Conservation (phyloP, 2,329 filamentous ascomycete species). For the Calonectria fujianensis region DNA sequence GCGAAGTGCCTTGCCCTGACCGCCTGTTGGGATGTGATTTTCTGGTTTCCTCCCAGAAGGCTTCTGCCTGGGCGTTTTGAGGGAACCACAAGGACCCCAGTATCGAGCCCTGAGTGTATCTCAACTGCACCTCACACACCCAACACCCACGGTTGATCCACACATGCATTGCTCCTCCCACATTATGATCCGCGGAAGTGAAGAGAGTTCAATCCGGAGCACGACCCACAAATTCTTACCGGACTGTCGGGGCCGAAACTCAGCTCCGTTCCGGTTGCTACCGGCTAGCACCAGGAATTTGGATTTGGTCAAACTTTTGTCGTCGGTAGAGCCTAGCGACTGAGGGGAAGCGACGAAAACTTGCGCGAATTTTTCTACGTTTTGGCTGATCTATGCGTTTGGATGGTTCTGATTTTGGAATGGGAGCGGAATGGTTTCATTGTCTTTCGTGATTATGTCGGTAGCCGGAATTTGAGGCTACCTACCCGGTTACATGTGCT, state of each 20-base stretch:
- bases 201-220: slow-evolving; percentile 13
- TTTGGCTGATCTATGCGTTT: neutral
- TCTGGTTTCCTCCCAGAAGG: neutral
- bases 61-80: neutral
- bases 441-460: neutral
- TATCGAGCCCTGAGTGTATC: neutral
- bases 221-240: slow-evolving; percentile 27
- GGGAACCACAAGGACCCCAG: neutral
- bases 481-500: neutral
- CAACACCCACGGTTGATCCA: neutral
- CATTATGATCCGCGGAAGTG: neutral
- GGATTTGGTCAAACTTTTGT: neutral
- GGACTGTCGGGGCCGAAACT: slow-evolving; percentile 5
- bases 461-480: neutral
- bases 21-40: neutral
- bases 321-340: neutral
- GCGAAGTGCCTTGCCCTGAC: neutral
- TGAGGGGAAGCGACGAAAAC: neutral
- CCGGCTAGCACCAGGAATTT: neutral
- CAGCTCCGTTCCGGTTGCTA: slow-evolving; percentile 21
- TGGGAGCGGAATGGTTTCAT: neutral
- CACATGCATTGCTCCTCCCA: neutral
- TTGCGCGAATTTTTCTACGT: neutral
- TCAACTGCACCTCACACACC: neutral
- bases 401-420: neutral